Evolutionary conservation across 2,329 filamentous ascomycete species (phyloP).

Genomic region (Exophiala dermatitidis): DNA sequence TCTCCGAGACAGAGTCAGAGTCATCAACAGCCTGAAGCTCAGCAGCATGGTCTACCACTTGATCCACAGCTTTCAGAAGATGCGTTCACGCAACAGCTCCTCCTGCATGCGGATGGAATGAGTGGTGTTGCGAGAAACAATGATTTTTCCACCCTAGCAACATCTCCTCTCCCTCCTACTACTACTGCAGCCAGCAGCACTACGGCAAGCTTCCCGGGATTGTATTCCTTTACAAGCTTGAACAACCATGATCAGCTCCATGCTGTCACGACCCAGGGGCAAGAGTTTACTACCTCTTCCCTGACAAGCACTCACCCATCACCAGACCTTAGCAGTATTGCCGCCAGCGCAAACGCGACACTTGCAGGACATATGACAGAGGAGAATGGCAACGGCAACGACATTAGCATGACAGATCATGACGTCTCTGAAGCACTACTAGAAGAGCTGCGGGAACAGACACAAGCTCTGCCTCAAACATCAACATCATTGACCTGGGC

Average conservation of each 20-base stretch:
- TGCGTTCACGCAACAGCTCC: conserved; percentile 6
- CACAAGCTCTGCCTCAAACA: not conserved
- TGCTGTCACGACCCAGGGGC: not conserved
- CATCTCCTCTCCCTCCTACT: not conserved
- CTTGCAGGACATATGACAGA: conserved; percentile 32
- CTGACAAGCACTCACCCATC: conserved; percentile 27
- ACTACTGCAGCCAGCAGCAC: not conserved
- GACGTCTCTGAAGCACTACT: conserved; percentile 4
- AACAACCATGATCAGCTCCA: not conserved
- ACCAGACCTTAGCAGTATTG: conserved; percentile 40
- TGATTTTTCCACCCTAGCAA: not conserved
- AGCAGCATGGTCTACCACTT: not conserved
- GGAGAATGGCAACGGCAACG: not conserved
- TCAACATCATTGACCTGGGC: not conserved
- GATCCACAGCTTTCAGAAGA: conserved; percentile 14
- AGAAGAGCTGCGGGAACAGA: not conserved
- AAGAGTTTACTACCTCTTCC: conserved; percentile 1
- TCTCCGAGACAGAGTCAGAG: too few relatives aligned
- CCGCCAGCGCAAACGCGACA: conserved; percentile 42
- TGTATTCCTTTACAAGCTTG: conserved; percentile 2
- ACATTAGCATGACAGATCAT: not conserved
- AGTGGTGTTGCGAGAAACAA: not conserved
- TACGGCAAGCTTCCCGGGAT: conserved; percentile 2
- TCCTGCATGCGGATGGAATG: conserved; percentile 6
- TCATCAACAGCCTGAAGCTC: too few relatives aligned